Evolutionary conservation across 2,329 filamentous ascomycete species (phyloP).

Genomic region (Paramyrothecium sp.): DNA sequence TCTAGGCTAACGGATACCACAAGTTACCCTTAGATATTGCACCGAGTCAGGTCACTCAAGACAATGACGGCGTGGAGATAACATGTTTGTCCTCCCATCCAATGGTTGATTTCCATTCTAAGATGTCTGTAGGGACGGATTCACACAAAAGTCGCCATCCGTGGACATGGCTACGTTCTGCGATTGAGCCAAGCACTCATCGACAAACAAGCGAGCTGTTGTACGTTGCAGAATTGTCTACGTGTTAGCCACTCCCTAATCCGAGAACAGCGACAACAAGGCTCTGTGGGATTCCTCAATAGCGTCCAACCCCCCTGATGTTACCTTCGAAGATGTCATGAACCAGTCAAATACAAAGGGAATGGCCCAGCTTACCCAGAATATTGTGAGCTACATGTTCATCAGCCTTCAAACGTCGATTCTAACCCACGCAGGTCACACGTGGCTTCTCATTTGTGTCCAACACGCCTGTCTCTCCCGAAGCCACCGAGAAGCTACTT

Average conservation of each 20-base stretch:
- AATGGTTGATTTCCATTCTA: constrained; percentile 1
- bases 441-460: constrained; percentile 79
- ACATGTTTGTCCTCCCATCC: constrained; percentile 23
- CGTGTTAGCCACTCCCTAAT: neutral
- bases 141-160: constrained; percentile 67
- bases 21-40: constrained; percentile 30
- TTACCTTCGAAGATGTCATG: constrained; percentile 63
- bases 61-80: constrained; percentile 27
- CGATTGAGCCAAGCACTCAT: neutral
- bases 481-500: constrained; percentile 72
- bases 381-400: constrained; percentile 56
- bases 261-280: constrained; percentile 31
- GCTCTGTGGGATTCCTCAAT: constrained; percentile 29
- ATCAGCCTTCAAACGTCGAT: neutral
- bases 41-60: constrained; percentile 22
- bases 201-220: neutral
- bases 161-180: constrained; percentile 46
- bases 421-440: constrained; percentile 46
- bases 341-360: constrained; percentile 40
- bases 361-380: constrained; percentile 60
- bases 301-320: constrained; percentile 50
- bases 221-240: neutral
- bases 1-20: neutral
- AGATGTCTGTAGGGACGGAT: constrained; percentile 59
- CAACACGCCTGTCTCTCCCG: constrained; percentile 62